Percentiles rank a stretch among this genome's conserved stretches.
Conservation (phyloP, 2,329 filamentous ascomycete species). For the Exophiala spinifera region DNA sequence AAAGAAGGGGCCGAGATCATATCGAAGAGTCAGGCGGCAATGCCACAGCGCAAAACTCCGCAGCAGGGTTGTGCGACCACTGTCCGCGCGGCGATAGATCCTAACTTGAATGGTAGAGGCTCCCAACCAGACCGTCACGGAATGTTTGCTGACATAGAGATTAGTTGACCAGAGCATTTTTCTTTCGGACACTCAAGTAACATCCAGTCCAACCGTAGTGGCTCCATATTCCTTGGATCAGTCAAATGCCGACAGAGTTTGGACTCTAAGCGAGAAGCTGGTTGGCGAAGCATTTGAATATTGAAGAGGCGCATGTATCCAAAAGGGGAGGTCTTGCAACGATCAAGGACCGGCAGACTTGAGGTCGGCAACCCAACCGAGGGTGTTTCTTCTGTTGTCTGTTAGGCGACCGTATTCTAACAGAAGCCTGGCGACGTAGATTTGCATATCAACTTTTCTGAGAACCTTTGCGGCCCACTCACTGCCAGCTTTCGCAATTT, state of each 20-base stretch:
- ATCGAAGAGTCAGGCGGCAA: background rate
- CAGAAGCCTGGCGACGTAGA: constrained; percentile 65
- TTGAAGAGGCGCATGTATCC: background rate
- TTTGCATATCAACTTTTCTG: constrained; percentile 68
- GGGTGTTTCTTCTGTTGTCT: background rate
- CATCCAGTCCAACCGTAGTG: background rate
- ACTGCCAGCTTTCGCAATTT: constrained; percentile 64
- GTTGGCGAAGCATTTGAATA: background rate
- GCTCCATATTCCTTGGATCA: background rate
- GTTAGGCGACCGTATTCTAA: constrained; percentile 54
- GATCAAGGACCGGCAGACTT: background rate
- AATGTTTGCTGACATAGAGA: no score
- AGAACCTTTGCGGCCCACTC: constrained; percentile 67
- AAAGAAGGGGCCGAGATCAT: background rate
- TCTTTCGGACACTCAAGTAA: background rate
- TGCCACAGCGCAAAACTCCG: background rate
- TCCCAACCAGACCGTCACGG: no score
- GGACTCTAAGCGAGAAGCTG: background rate
- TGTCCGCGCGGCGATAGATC: background rate
- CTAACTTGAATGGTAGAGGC: background rate
- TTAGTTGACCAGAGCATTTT: background rate
- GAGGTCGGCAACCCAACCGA: constrained; percentile 2
- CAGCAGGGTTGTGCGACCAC: background rate
- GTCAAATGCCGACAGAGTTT: background rate
- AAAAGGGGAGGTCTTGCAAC: background rate